Base-by-base conservation (phyloP, 2,329 filamentous ascomycete genomes). In the Amauroascus verrucosus region DNA sequence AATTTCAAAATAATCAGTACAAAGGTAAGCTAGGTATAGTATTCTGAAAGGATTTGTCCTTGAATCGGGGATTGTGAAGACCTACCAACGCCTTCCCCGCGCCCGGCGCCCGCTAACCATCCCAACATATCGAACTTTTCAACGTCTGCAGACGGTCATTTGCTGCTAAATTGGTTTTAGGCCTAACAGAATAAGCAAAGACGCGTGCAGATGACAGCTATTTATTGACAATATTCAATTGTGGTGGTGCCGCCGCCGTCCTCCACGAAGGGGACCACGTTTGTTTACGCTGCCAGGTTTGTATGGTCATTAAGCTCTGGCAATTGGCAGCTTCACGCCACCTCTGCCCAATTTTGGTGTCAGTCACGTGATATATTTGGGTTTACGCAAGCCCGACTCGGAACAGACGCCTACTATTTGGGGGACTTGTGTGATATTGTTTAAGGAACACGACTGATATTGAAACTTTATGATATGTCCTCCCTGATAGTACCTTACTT, bases 1-100 rank as follows among this genome's bases (percentile, higher is more conserved):
- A 55, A 71, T 66, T 20, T 53, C 48, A 18, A 11, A 32, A 4
- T 32, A 20, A 50, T 30, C 22, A 50, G 18, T 24, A 41, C n/a
- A 41, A 26, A 2, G 5, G 2, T 22, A n/a, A 24, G 9, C 9
- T 9, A n/a, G 18, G 4, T 8, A 14, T 73, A 45, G 80, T 80
- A 46, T 80, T 81, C 6, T 16, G 82, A 82, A 1, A 81, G 22
- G 11, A 32, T 3, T 4, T 6, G 20, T 43, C 6, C 22, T 13
- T 46, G 44, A 20, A 46, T 33, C 33, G 44, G 44, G 16, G 6
- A n/a, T 37, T 26, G 8, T 6, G 14, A 22, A 9, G 35, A 46
- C 50, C 18, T 38, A 52, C 50, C 48, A 26, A 37, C 30, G n/a
- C 49, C 49, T 35, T 53, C 48, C 50, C 62, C 63, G 56, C 61